Evolutionary conservation across 2,329 filamentous ascomycete species (phyloP).

Genomic region (Colletotrichum brevisporum): DNA sequence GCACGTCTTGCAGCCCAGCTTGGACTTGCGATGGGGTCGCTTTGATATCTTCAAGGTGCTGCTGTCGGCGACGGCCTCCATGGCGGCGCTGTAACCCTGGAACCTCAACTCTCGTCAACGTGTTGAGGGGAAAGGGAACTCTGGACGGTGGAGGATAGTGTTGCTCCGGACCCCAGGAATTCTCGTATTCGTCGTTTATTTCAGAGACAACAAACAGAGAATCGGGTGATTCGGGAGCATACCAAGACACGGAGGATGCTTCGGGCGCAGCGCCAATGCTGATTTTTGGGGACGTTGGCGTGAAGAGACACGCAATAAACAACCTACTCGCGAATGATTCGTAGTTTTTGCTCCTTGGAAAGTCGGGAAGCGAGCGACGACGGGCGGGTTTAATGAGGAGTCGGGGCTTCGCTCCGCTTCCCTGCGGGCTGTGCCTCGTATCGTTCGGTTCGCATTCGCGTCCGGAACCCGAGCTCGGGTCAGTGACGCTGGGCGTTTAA

Average conservation of each 20-base stretch:
- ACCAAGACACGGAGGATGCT: background rate
- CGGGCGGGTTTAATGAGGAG: constrained; percentile 11
- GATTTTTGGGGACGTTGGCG: background rate
- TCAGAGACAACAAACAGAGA: too few relatives aligned
- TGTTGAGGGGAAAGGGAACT: too few relatives aligned
- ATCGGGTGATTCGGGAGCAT: background rate
- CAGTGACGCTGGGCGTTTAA: background rate
- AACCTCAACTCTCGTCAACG: too few relatives aligned
- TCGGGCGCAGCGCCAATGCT: background rate
- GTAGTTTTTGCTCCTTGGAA: background rate
- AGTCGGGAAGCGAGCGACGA: background rate
- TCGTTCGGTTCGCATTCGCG: constrained; percentile 20
- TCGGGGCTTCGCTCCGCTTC: constrained; percentile 1
- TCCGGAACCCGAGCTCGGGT: background rate
- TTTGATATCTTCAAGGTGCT: constrained; percentile 49
- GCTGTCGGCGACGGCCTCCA: constrained; percentile 14
- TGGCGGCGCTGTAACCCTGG: background rate
- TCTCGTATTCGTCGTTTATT: too few relatives aligned
- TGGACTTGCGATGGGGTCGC: constrained; percentile 68
- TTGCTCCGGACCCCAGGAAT: background rate
- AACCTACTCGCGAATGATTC: background rate
- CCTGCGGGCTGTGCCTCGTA: constrained; percentile 22
- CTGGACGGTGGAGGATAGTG: too few relatives aligned
- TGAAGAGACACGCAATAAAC: background rate
- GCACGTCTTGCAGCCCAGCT: constrained; percentile 67